Base-by-base conservation (phyloP, 2,329 filamentous ascomycete species). In the Fusarium sp. region DNA sequence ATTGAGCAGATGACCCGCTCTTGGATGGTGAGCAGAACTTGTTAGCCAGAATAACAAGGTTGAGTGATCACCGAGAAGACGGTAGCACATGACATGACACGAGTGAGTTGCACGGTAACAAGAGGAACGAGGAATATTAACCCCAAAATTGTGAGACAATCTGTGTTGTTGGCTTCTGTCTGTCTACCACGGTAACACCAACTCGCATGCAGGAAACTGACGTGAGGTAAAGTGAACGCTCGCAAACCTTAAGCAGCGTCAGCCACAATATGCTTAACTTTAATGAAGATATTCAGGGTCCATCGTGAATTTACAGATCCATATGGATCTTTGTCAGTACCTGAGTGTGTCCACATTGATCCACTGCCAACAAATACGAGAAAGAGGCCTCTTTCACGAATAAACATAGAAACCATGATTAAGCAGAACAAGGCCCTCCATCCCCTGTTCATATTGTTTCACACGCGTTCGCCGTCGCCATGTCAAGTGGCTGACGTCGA, bases 221-320 rank as follows among this genome's bases (percentile, higher is more conserved):
- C 28, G 10, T 9, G 19, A 19, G 19, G 19, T 19, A 19, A 19
- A 19, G 19, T 19, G 19, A 19, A 55, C 33, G 39, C 43, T 6
- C 22, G 19, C 26, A 22, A 22, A 17, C 13, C 22, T 49, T 45
- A 8, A 15, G 42, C 51, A 62, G 49, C 40, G 46, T 57, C 40
- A 38, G 26, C 56, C 42, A 36, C 21, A 34, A 34, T 44, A 51
- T 50, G 24, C 53, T 24, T 24, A 62, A 67, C 50, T 67, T 26
- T 44, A 21, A 40, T 51, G n/a, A 46, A 49, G 60, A 67, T 61
- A 39, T 66, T 65, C 65, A 69, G 65, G 65, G 65, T 69, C 65
- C 46, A 50, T 13, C 42, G 38, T 34, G 6, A 51, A 24, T 42
- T 42, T 17, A 19, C 39, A 34, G 42, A 19, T 19, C 19, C 19